These are phyloP conservation scores for Psidium friedrichsthalianum DNA, from an alignment of 345 rosid species.

Conservation along the genomic window DNA sequence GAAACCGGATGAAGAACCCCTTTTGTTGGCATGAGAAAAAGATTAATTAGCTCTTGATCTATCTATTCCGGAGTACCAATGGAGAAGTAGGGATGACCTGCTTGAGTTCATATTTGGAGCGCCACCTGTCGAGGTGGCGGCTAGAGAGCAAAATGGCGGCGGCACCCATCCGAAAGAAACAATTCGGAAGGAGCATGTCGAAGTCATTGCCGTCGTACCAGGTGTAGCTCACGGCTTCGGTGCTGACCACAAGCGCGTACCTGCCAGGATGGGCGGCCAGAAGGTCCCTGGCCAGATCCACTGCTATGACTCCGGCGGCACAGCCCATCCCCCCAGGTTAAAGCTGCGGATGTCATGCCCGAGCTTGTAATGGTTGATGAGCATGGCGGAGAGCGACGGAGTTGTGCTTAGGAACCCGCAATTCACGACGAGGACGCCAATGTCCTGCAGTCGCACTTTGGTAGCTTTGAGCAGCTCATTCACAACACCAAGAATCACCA, in stretches of 20 bases:
- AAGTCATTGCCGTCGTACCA: slow-evolving; percentile 51
- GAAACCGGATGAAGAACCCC: not conserved
- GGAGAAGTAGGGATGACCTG: slow-evolving; percentile 17
- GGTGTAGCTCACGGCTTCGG: slow-evolving; percentile 47
- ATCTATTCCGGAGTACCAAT: not conserved
- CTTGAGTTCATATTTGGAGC: slow-evolving; percentile 45
- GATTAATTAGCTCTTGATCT: too few species aligned
- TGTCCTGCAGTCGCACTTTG: slow-evolving; percentile 33
- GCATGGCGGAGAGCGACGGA: slow-evolving; percentile 60
- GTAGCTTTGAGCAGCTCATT: slow-evolving; percentile 48
- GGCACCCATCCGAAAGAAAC: slow-evolving; percentile 69
- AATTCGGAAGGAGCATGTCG: slow-evolving; percentile 58
- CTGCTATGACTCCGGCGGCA: slow-evolving; percentile 59
- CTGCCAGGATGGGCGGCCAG: slow-evolving; percentile 39
- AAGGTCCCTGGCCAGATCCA: slow-evolving; percentile 28
- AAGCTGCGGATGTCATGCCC: slow-evolving; percentile 50
- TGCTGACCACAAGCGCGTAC: slow-evolving; percentile 58
- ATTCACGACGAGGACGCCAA: slow-evolving; percentile 49
- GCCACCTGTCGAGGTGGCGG: slow-evolving; percentile 40
- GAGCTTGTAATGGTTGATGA: slow-evolving; percentile 63
- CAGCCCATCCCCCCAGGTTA: slow-evolving; percentile 83
- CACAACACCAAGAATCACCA: slow-evolving; percentile 52
- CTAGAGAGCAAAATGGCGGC: slow-evolving; percentile 64
- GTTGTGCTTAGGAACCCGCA: slow-evolving; percentile 63
- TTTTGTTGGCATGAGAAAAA: not conserved